phyloP scores from a whole-genome alignment of 352 stramenopile species.

The Phytophthora sp. region DNA sequence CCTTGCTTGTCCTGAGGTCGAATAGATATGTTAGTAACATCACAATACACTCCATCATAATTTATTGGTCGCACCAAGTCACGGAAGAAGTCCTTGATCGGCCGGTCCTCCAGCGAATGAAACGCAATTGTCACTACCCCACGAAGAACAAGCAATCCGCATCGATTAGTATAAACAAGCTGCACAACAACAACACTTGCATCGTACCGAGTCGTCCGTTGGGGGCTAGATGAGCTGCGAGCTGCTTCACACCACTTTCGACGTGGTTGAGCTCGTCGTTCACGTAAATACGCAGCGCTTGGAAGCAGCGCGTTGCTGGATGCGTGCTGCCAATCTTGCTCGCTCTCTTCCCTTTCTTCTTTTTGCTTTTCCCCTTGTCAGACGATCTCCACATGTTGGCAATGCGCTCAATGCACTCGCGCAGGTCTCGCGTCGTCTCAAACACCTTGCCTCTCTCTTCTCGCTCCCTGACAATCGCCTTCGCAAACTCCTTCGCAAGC shows the following conservation, averaged over 20 bases:
- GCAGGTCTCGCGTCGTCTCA: conserved; percentile 65
- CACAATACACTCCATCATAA: not conserved
- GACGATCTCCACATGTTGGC: conserved; percentile 66
- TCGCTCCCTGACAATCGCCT: conserved; percentile 75
- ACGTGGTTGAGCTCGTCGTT: conserved; percentile 84
- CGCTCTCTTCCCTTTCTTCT: conserved; percentile 31
- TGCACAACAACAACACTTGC: not conserved
- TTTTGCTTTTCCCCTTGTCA: conserved; percentile 13
- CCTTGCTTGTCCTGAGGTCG: conserved; percentile 47
- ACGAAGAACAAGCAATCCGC: conserved; percentile 6
- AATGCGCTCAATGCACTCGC: conserved; percentile 79
- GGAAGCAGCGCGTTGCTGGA: conserved; percentile 79
- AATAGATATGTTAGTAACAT: conserved; percentile 3
- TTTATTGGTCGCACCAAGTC: conserved; percentile 43
- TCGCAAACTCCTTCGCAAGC: conserved; percentile 81
- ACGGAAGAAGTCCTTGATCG: conserved; percentile 82
- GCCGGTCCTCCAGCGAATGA: conserved; percentile 83
- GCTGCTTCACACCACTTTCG: conserved; percentile 53
- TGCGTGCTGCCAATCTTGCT: conserved; percentile 47
- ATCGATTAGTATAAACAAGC: not conserved
- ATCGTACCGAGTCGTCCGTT: conserved; percentile 60
- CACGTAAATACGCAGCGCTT: conserved; percentile 82
- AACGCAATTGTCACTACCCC: conserved; percentile 80
- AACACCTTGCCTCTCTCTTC: conserved; percentile 59
- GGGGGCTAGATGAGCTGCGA: conserved; percentile 59